Conservation (phyloP, 139 green algal species). For the Mesotaenium endlicherianum region DNA sequence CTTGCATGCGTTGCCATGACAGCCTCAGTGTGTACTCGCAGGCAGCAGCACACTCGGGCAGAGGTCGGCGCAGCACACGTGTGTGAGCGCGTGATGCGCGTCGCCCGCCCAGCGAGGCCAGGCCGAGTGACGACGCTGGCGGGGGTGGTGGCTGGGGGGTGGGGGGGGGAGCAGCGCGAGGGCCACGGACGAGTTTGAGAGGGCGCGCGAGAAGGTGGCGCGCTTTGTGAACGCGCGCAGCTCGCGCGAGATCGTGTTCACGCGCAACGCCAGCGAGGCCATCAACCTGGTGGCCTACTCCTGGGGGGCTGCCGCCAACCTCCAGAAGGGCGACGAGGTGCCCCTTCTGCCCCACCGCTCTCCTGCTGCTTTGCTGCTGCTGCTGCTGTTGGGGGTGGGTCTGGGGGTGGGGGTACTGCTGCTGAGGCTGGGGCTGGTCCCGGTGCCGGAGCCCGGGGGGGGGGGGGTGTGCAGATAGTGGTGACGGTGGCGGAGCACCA, state of each 20-base stretch:
- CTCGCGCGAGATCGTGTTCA: constrained; percentile 87
- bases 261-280: constrained; percentile 89
- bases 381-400: not conserved
- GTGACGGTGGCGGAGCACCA: constrained; percentile 93
- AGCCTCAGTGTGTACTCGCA: too few relatives aligned
- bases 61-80: too few relatives aligned
- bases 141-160: too few relatives aligned
- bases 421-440: not conserved
- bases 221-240: constrained; percentile 72
- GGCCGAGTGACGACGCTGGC: too few relatives aligned
- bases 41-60: too few relatives aligned
- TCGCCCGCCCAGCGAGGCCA: too few relatives aligned
- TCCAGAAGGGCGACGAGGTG: constrained; percentile 90
- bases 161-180: constrained; percentile 25
- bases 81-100: too few relatives aligned
- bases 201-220: constrained; percentile 81
- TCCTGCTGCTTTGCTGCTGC: too few relatives aligned
- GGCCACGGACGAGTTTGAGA: constrained; percentile 91
- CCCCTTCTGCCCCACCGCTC: not conserved
- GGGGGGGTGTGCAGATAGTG: constrained; percentile 69
- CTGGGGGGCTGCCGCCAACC: constrained; percentile 82
- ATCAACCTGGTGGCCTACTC: constrained; percentile 96
- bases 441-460: not conserved
- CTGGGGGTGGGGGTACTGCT: not conserved
- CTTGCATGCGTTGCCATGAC: too few relatives aligned